Evolutionary conservation across 192 early-diverging fungal species (phyloP), one percentile per base, ranked within the genome.

Genomic region (Coemansia sp.): DNA sequence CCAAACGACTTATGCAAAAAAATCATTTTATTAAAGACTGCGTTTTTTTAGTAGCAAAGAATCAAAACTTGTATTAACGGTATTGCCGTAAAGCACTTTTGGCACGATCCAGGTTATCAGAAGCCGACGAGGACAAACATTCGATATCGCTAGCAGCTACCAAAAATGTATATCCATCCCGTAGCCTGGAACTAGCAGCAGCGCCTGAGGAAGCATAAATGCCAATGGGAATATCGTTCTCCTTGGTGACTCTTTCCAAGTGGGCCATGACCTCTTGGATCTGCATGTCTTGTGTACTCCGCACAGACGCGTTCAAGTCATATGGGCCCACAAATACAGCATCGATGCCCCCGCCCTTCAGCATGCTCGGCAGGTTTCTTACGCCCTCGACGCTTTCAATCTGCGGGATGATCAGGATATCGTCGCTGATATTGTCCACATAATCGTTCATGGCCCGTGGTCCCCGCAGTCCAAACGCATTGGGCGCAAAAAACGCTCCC

Each of bases 371-470:
- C 61, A 79, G 48, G 44, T 79, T 79, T 2, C 20, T 36, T 10
- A 55, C 76, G 12, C 59, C 76, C 50, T 79, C 70, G 5, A 59
- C 62, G n/a, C 61, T 65, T 55, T 72, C 76, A 15, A 79, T 79
- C 65, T 79, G 70, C 19, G 76, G 76, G 40, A 79, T 79, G 35
- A 79, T 65, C 50, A 79, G 21, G 3, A 79, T 58, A 14, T 72
- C 61, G 30, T 46, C 50, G 57, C 63, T 69, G 30, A 63, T 62
- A 2, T 53, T 47, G 43, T 64, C 76, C 15, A 67, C 50, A 35
- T 79, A 72, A 41, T 72, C 76, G 21, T 26, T 30, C 59, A 78
- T 55, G 0, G 70, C 65, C 9, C 61, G 64, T 18, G 60, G 61
- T 4, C 70, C 70, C 9, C 65, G 60, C 46, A 72, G 38, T 5